Conservation (phyloP, 345 rosid species). For the Isatis tinctoria region DNA sequence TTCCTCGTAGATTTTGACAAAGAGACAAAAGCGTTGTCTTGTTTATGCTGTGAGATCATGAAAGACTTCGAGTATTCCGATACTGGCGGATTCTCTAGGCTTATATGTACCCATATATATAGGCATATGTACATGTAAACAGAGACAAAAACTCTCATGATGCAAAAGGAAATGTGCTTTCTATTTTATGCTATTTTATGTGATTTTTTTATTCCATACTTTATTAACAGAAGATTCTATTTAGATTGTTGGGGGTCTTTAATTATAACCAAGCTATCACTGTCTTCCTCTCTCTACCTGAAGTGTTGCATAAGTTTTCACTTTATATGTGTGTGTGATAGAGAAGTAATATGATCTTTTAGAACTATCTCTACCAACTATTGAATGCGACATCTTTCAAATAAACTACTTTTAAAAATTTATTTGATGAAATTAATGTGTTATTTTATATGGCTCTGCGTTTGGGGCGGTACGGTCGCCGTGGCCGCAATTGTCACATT, state of each 20-base stretch:
- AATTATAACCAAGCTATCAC: conserved; percentile 38
- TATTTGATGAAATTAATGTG: neutral
- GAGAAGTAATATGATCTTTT: conserved; percentile 31
- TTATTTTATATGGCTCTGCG: neutral
- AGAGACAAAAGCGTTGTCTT: conserved; percentile 31
- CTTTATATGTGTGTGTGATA: conserved; percentile 29
- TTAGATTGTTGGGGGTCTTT: conserved; percentile 23
- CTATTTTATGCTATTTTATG: neutral
- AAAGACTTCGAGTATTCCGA: conserved; percentile 17
- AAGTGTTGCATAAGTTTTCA: conserved; percentile 40
- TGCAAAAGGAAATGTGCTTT: conserved; percentile 30
- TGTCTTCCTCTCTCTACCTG: conserved; percentile 33
- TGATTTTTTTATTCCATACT: neutral
- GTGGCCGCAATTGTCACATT: conserved; percentile 2
- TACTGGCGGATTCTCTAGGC: conserved; percentile 27
- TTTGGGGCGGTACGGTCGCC: neutral
- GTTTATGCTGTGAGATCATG: conserved; percentile 15
- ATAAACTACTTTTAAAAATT: neutral
- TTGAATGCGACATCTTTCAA: conserved; percentile 29
- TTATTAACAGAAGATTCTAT: conserved; percentile 25
- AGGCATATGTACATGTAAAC: conserved; percentile 22
- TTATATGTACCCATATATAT: conserved; percentile 22
- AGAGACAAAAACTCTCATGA: conserved; percentile 31
- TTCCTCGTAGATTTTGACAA: conserved; percentile 14
- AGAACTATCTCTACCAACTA: conserved; percentile 34